Conservation (phyloP, 106 monocot species). For the Dendrobium officinale region DNA sequence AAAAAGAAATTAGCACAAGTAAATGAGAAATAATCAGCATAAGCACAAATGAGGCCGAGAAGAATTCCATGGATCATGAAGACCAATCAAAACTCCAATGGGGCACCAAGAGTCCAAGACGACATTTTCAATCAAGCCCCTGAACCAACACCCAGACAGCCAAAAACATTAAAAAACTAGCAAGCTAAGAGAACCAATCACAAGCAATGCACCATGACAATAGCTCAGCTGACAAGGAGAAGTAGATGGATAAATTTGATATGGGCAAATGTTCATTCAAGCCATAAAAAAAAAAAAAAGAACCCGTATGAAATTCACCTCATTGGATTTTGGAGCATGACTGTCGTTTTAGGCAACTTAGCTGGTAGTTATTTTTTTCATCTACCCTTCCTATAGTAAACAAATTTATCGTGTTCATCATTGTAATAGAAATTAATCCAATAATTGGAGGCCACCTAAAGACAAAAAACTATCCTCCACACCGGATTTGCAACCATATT, state of each 20-base stretch:
- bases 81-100: not conserved
- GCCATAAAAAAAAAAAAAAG: too few species aligned
- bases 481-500: not conserved
- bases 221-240: not conserved
- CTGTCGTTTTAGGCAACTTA: not conserved
- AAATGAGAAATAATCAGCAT: not conserved
- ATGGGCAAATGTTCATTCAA: not conserved
- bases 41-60: not conserved
- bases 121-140: not conserved
- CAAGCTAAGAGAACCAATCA: not conserved
- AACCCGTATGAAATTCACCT: too few species aligned
- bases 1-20: not conserved
- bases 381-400: too few species aligned
- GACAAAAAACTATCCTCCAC: not conserved
- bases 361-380: not conserved
- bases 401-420: not conserved
- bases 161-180: too few species aligned
- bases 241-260: not conserved
- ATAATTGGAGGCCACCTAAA: not conserved
- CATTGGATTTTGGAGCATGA: too few species aligned
- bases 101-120: not conserved
- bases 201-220: not conserved
- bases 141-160: too few species aligned
- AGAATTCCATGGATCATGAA: not conserved
- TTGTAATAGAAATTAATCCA: not conserved